Percentiles rank a stretch among this genome's conserved stretches.
Conservation (phyloP, 164 flowering plant species). For the Umbilicus rupestris region DNA sequence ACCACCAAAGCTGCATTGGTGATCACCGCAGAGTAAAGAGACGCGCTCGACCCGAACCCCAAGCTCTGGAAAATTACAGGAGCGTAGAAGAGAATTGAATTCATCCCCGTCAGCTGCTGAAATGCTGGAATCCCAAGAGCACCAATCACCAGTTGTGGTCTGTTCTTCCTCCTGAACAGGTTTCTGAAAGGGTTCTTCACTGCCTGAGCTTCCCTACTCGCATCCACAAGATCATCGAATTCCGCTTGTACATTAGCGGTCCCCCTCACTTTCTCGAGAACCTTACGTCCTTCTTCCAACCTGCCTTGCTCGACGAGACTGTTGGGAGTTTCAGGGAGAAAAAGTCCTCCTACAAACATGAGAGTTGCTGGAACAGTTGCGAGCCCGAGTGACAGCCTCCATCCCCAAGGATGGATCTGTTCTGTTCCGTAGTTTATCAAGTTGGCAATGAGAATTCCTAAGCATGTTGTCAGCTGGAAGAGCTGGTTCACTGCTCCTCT, state of each 20-base stretch:
- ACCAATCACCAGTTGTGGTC: constrained; percentile 74
- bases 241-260: constrained; percentile 70
- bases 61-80: constrained; percentile 83
- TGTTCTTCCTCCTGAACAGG: constrained; percentile 46
- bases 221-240: constrained; percentile 63
- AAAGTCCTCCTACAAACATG: constrained; percentile 74
- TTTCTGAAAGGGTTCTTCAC: constrained; percentile 70
- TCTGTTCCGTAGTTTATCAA: constrained; percentile 60
- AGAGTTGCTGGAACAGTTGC: constrained; percentile 59
- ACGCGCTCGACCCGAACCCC: constrained; percentile 56
- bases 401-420: constrained; percentile 80
- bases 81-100: constrained; percentile 85
- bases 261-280: constrained; percentile 66
- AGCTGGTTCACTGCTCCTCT: constrained; percentile 77
- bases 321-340: constrained; percentile 88
- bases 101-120: constrained; percentile 86
- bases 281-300: constrained; percentile 43
- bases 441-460: constrained; percentile 65
- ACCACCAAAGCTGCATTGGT: constrained; percentile 53
- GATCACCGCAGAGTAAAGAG: constrained; percentile 62
- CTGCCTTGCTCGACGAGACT: constrained; percentile 79
- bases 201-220: constrained; percentile 58
- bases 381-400: constrained; percentile 83
- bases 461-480: constrained; percentile 70
- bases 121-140: constrained; percentile 80